These are phyloP conservation scores for Leishmania turanica DNA, from an alignment of 208 protist genomes.

Conservation along the genomic window DNA sequence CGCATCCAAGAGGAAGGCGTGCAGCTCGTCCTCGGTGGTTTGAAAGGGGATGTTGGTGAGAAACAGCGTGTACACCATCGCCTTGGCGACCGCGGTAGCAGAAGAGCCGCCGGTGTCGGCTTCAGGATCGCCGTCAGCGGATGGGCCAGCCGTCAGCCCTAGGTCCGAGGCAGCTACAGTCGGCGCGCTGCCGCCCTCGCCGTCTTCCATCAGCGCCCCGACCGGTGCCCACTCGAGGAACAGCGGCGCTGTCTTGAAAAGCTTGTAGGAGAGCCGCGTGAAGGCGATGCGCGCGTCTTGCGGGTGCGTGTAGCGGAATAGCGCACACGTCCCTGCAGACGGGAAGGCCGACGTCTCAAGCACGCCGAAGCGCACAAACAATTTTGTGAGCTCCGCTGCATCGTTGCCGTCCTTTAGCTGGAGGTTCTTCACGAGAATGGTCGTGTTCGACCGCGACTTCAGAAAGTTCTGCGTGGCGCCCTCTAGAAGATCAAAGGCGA, in stretches of 20 bases:
- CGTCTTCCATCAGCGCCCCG: constrained; percentile 71
- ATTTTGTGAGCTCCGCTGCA: constrained; percentile 54
- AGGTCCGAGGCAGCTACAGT: constrained; percentile 14
- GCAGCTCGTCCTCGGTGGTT: constrained; percentile 76
- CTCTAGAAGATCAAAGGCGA: constrained; percentile 75
- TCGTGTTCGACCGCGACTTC: constrained; percentile 78
- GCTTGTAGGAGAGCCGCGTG: constrained; percentile 94
- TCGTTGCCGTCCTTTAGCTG: constrained; percentile 51
- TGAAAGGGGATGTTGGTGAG: constrained; percentile 89
- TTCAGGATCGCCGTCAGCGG: neutral
- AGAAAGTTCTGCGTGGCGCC: constrained; percentile 60
- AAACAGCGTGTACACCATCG: constrained; percentile 74
- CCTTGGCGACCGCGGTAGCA: constrained; percentile 9
- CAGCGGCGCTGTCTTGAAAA: constrained; percentile 94
- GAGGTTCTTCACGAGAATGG: constrained; percentile 85
- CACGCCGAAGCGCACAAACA: constrained; percentile 74
- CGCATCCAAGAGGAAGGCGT: constrained; percentile 67
- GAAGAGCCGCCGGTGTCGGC: constrained; percentile 8
- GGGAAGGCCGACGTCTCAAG: constrained; percentile 79
- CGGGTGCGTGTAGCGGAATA: constrained; percentile 77
- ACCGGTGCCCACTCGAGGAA: constrained; percentile 98
- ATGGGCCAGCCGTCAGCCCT: constrained; percentile 10
- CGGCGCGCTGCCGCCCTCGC: constrained; percentile 11
- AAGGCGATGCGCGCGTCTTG: constrained; percentile 94
- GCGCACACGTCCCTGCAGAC: constrained; percentile 57